Evolutionary conservation across 2,329 filamentous ascomycete genomes (phyloP).

Genomic region (Beauveria asiatica): DNA sequence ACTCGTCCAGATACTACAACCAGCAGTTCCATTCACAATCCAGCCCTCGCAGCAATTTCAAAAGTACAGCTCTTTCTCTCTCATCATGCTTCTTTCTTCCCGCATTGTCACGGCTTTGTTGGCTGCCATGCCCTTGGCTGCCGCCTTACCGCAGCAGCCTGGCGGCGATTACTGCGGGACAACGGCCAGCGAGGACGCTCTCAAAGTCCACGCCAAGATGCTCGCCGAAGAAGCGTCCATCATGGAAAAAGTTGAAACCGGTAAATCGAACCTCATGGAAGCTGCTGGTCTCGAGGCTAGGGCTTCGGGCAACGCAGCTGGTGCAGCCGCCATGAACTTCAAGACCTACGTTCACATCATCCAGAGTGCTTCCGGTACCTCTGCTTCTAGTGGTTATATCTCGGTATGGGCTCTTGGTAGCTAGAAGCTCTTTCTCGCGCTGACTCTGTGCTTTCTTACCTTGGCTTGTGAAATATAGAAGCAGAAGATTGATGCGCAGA

Average conservation of each 20-base stretch:
- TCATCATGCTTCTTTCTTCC: not conserved
- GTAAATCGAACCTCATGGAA: not conserved
- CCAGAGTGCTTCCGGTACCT: not conserved
- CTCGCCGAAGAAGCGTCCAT: not conserved
- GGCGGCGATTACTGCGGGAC: not conserved
- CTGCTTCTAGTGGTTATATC: not conserved
- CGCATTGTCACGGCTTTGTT: not conserved
- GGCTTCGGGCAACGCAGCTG: not conserved
- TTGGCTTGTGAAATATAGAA: not conserved
- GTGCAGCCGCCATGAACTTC: not conserved
- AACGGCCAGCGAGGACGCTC: not conserved
- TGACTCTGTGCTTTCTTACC: too few relatives aligned
- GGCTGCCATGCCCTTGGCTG: not conserved
- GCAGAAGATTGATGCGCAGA: not conserved
- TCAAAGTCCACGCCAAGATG: not conserved
- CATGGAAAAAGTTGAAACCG: not conserved
- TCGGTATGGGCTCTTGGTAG: not conserved
- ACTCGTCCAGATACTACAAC: not conserved
- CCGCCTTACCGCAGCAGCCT: not conserved
- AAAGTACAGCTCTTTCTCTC: not conserved
- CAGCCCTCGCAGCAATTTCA: not conserved
- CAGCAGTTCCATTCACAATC: not conserved
- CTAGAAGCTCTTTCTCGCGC: too few relatives aligned
- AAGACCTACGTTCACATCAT: constrained; percentile 4
- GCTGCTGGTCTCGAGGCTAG: not conserved